Conservation (phyloP, 2,329 filamentous ascomycete species). For the Penicillium sp. region DNA sequence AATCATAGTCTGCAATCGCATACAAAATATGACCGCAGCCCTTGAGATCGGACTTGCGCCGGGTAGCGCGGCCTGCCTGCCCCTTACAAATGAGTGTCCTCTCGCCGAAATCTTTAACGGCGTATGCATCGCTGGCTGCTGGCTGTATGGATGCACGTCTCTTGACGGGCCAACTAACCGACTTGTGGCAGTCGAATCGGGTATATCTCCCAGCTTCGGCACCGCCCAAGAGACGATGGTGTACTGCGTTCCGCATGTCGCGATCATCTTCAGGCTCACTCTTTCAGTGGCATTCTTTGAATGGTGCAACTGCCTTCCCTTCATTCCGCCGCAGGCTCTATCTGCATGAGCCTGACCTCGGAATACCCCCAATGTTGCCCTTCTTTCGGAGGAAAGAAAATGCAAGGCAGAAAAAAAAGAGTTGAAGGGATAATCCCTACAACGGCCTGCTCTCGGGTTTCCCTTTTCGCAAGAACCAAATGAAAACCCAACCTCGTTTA, state of each 20-base stretch:
- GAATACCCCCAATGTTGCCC: background rate
- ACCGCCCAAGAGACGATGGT: background rate
- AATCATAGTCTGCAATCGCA: background rate
- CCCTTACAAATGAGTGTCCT: background rate
- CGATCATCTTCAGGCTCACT: background rate
- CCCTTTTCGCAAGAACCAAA: background rate
- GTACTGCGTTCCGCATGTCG: background rate
- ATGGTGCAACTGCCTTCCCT: slow-evolving; percentile 6
- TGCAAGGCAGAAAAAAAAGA: background rate
- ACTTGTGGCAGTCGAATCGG: background rate
- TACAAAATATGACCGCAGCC: background rate
- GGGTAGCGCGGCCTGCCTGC: background rate
- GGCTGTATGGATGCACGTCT: background rate
- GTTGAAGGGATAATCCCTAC: background rate
- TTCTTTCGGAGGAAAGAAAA: background rate
- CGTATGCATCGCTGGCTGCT: background rate
- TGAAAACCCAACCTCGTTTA: background rate
- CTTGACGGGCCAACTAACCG: background rate
- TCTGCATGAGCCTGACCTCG: slow-evolving; percentile 6
- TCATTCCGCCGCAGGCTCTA: slow-evolving; percentile 4
- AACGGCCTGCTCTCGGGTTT: background rate
- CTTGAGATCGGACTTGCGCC: background rate
- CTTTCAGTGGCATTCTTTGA: slow-evolving; percentile 7
- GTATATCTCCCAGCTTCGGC: background rate
- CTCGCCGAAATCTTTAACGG: background rate